These are phyloP conservation scores for Cladosporium sp. DNA, from an alignment of 2,329 filamentous ascomycete genomes.

Conservation along the genomic window DNA sequence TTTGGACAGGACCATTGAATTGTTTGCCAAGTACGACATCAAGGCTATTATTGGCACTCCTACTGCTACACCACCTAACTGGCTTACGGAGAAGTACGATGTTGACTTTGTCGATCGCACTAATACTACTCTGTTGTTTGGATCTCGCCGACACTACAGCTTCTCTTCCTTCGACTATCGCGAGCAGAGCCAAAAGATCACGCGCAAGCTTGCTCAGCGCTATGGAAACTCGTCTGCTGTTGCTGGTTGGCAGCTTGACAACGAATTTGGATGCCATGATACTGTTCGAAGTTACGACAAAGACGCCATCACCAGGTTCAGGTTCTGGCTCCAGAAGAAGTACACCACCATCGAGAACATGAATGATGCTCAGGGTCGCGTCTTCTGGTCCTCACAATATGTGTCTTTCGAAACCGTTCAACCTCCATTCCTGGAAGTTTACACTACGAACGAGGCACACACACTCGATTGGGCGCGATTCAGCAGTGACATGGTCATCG, in stretches of 20 bases:
- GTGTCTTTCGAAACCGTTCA: slow-evolving; percentile 26
- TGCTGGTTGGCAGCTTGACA: slow-evolving; percentile 29
- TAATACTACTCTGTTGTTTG: slow-evolving; percentile 27
- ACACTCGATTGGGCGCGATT: slow-evolving; percentile 30
- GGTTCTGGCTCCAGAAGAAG: slow-evolving; percentile 28
- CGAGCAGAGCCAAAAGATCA: slow-evolving; percentile 27
- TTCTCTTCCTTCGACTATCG: slow-evolving; percentile 30
- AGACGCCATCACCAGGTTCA: slow-evolving; percentile 27
- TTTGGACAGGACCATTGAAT: slow-evolving; percentile 25
- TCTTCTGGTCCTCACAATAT: slow-evolving; percentile 31
- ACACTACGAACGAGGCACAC: slow-evolving; percentile 29
- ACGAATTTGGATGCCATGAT: slow-evolving; percentile 31
- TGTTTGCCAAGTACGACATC: slow-evolving; percentile 25
- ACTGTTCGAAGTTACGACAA: slow-evolving; percentile 29
- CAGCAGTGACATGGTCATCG: slow-evolving; percentile 29
- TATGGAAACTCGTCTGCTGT: slow-evolving; percentile 27
- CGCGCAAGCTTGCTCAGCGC: slow-evolving; percentile 26
- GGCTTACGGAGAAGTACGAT: slow-evolving; percentile 28
- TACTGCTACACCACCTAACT: slow-evolving; percentile 28
- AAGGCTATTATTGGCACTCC: slow-evolving; percentile 29
- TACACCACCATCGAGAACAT: slow-evolving; percentile 29
- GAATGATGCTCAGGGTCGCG: slow-evolving; percentile 28
- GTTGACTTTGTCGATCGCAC: slow-evolving; percentile 28
- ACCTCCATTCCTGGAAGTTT: slow-evolving; percentile 28
- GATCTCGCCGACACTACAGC: slow-evolving; percentile 28